These are phyloP conservation scores for Aspergillus sp. DNA, from an alignment of 2,329 filamentous ascomycete species.

Conservation along the genomic window DNA sequence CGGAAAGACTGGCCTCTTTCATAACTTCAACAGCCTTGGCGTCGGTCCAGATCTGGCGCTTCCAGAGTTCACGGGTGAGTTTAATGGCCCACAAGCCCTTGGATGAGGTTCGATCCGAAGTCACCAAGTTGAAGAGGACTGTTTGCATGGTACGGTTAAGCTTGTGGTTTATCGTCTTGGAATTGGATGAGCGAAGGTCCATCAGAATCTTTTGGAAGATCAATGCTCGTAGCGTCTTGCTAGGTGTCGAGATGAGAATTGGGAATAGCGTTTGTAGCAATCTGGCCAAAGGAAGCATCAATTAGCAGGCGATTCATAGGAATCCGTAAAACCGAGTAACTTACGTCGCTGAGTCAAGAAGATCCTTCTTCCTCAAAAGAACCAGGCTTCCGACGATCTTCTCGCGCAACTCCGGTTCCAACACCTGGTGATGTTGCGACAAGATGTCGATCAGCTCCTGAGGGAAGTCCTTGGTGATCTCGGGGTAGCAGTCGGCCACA, in stretches of 20 bases:
- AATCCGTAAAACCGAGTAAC: slow-evolving; percentile 11
- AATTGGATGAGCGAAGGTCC: slow-evolving; percentile 84
- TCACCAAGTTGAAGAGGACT: slow-evolving; percentile 86
- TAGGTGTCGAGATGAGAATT: slow-evolving; percentile 85
- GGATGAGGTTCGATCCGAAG: slow-evolving; percentile 77
- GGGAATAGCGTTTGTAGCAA: slow-evolving; percentile 92
- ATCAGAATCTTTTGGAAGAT: slow-evolving; percentile 90
- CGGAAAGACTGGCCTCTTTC: slow-evolving; percentile 85
- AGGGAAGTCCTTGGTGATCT: slow-evolving; percentile 73
- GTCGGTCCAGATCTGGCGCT: slow-evolving; percentile 93
- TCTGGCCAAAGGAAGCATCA: slow-evolving; percentile 21
- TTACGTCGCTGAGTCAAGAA: slow-evolving; percentile 75
- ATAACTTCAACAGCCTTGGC: slow-evolving; percentile 95
- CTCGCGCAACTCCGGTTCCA: slow-evolving; percentile 83
- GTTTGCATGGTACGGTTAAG: slow-evolving; percentile 93
- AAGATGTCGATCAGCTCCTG: slow-evolving; percentile 79
- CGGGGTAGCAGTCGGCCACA: slow-evolving; percentile 88
- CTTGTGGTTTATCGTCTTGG: slow-evolving; percentile 83
- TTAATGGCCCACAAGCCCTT: slow-evolving; percentile 96
- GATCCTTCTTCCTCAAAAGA: slow-evolving; percentile 83
- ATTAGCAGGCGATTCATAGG: background rate
- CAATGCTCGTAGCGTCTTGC: slow-evolving; percentile 80
- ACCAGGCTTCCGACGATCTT: slow-evolving; percentile 92
- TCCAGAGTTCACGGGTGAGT: slow-evolving; percentile 93
- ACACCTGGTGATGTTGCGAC: slow-evolving; percentile 73